Evolutionary conservation across 2,329 filamentous ascomycete genomes (phyloP), one percentile per base, ranked within the genome.

Genomic region (Botrytis hyacinthi): DNA sequence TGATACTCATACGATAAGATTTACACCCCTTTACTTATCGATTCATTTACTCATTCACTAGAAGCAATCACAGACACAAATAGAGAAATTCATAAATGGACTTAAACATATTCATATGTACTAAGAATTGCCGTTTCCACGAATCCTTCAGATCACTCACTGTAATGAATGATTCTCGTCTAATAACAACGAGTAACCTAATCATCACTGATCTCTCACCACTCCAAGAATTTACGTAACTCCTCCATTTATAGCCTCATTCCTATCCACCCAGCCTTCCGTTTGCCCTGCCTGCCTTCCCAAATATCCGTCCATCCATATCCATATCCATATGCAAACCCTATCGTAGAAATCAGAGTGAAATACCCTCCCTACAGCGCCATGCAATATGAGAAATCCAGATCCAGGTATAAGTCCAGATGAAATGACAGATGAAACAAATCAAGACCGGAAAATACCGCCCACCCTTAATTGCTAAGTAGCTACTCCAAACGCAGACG

Each of bases 401-500:
- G 48, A 69, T 57, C 66, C 61, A 63, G 37, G 51, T 57, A 57
- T 57, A 57, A 29, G 61, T 42, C 61, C 66, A 69, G 66, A 20
- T 57, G 48, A 51, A 57, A n/a, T 69, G 40, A 51, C 48, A 57
- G n/a, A 59, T 69, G 32, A 57, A 8, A 7, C 46, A 63, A 68
- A 69, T 16, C 48, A 42, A 22, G 35, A 69, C 48, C 26, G 18
- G n/a, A 26, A 57, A 57, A 57, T 57, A 32, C 66, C 65, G 12
- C 48, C 51, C n/a, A 26, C 12, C 51, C 66, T 44, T 16, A 32
- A 57, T 57, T 57, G 66, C 37, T 6, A 42, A 68, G 35, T 32
- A 69, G 35, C 35, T 57, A 69, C 66, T 69, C 67, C 54, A 60
- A 62, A 66, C 40, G 61, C 69, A 72, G 48, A 46, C 67, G 57